These are phyloP conservation scores for Plenodomus biglobosus DNA, from an alignment of 2,329 filamentous ascomycete genomes.

Conservation along the genomic window DNA sequence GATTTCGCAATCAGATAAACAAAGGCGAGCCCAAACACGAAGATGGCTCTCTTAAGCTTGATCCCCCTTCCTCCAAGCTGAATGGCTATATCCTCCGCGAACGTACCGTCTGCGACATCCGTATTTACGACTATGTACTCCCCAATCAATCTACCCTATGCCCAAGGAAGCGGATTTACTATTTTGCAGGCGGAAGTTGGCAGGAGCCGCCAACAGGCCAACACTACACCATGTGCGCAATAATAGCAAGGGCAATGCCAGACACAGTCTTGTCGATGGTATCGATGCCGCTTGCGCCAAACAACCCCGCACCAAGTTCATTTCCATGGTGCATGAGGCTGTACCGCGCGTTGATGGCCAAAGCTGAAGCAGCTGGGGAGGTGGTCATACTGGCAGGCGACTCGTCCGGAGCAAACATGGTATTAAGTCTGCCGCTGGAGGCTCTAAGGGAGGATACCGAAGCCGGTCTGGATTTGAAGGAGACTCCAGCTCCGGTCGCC, in stretches of 20 bases:
- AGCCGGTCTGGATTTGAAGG: conserved; percentile 4
- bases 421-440: conserved; percentile 47
- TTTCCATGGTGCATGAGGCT: conserved; percentile 53
- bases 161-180: conserved; percentile 50
- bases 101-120: conserved; percentile 47
- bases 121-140: conserved; percentile 50
- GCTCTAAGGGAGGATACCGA: conserved; percentile 40
- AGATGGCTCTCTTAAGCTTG: conserved; percentile 46
- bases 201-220: conserved; percentile 53
- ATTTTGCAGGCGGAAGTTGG: conserved; percentile 61
- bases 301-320: conserved; percentile 52
- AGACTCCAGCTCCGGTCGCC: conserved; percentile 34
- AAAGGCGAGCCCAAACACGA: conserved; percentile 36
- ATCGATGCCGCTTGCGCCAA: conserved; percentile 58
- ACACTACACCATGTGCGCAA: conserved; percentile 56
- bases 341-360: conserved; percentile 47
- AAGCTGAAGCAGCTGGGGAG: conserved; percentile 46
- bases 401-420: conserved; percentile 59
- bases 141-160: conserved; percentile 11
- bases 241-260: conserved; percentile 49
- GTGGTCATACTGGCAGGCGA: conserved; percentile 57
- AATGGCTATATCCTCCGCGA: conserved; percentile 44
- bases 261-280: conserved; percentile 51
- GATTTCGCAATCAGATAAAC: conserved; percentile 42
- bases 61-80: conserved; percentile 38